phyloP scores from a whole-genome alignment of 2,329 filamentous ascomycete species.

The Cadophora sp. region DNA sequence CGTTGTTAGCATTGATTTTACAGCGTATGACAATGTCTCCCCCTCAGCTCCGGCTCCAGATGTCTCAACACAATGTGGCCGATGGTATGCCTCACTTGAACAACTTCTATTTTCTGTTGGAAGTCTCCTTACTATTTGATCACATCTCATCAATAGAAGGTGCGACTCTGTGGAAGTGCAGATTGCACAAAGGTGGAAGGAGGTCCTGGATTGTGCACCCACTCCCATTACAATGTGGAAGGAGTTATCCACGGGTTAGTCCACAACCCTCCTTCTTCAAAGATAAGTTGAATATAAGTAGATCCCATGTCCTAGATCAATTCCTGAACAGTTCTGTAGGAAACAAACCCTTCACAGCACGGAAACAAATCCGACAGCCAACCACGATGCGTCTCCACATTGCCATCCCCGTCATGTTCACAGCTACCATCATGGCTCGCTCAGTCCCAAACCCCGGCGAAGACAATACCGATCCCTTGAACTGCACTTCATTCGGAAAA shows the following conservation, averaged over 20 bases:
- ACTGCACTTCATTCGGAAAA: conserved; percentile 5
- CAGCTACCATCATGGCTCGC: not conserved
- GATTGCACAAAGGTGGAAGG: not conserved
- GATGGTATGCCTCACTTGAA: too few species aligned
- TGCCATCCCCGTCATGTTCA: not conserved
- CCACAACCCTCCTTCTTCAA: not conserved
- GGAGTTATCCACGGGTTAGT: not conserved
- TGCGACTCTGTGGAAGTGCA: not conserved
- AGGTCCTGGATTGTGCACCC: not conserved
- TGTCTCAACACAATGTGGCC: not conserved
- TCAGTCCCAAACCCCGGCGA: not conserved
- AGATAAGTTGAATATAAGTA: too few species aligned
- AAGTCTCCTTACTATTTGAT: too few species aligned
- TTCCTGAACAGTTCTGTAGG: not conserved
- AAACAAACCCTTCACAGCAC: not conserved
- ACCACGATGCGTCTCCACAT: not conserved
- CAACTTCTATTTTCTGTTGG: too few species aligned
- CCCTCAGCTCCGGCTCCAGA: too few species aligned
- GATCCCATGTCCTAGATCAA: too few species aligned
- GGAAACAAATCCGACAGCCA: not conserved
- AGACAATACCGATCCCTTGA: not conserved
- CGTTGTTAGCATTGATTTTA: not conserved
- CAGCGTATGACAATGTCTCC: not conserved
- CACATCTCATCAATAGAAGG: not conserved
- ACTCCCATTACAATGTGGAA: not conserved